phyloP scores from a whole-genome alignment of 2,329 filamentous ascomycete species.

The Penicillium sp. region DNA sequence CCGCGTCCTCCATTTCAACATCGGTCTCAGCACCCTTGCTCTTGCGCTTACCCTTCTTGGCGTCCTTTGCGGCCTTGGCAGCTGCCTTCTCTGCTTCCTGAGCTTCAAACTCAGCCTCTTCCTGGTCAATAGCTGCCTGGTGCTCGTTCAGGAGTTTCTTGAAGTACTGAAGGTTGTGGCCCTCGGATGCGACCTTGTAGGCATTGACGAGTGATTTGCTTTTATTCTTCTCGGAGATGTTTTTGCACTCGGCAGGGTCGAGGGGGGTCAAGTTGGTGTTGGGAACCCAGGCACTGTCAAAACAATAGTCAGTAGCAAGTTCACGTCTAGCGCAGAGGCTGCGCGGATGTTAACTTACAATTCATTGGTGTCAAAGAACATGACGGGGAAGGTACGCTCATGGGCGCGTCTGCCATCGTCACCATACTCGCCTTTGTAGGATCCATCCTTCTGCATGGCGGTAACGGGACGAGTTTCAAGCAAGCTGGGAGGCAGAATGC shows the following conservation, averaged over 20 bases:
- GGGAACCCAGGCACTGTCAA: constrained; percentile 77
- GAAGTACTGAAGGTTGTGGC: constrained; percentile 76
- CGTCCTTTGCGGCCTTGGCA: constrained; percentile 55
- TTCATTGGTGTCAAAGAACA: constrained; percentile 94
- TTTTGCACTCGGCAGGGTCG: constrained; percentile 68
- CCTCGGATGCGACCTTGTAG: constrained; percentile 75
- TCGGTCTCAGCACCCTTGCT: constrained; percentile 51
- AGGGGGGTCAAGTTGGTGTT: constrained; percentile 81
- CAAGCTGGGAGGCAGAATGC: constrained; percentile 81
- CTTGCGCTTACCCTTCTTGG: constrained; percentile 52
- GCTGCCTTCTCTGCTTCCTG: constrained; percentile 56
- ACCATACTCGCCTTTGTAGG: constrained; percentile 80
- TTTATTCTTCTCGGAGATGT: constrained; percentile 68
- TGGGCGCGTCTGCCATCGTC: constrained; percentile 83
- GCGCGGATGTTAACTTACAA: constrained; percentile 67
- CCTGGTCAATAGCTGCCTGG: constrained; percentile 55
- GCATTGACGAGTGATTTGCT: constrained; percentile 78
- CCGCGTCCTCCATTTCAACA: constrained; percentile 54
- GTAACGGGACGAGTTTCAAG: constrained; percentile 79
- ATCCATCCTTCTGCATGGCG: constrained; percentile 76
- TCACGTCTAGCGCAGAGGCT: constrained; percentile 1
- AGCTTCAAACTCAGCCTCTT: constrained; percentile 53
- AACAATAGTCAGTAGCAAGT: constrained; percentile 3
- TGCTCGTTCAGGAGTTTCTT: constrained; percentile 70
- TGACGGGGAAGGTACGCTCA: constrained; percentile 87